Evolutionary conservation across 2,329 filamentous ascomycete species (phyloP).

Genomic region (Talaromyces verruculosus): DNA sequence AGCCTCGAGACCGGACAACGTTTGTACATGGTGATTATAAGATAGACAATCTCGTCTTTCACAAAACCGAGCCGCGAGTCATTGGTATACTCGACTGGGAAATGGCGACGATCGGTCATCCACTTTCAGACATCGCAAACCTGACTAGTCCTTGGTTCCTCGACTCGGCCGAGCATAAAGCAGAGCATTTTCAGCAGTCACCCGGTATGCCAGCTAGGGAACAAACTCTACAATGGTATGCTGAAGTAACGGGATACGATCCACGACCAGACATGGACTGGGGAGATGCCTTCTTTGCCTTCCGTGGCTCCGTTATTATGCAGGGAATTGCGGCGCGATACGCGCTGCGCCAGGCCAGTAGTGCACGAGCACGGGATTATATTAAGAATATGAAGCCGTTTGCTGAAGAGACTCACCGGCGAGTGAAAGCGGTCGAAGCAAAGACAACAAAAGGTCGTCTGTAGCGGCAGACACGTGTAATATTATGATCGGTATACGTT

Average conservation of each 20-base stretch:
- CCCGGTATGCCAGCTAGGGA: slow-evolving; percentile 65
- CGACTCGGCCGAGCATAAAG: slow-evolving; percentile 37
- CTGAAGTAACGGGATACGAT: slow-evolving; percentile 69
- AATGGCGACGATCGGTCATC: slow-evolving; percentile 97
- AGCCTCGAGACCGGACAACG: slow-evolving; percentile 74
- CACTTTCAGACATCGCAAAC: slow-evolving; percentile 86
- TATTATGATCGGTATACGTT: background rate
- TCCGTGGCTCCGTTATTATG: slow-evolving; percentile 62
- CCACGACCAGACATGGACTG: slow-evolving; percentile 59
- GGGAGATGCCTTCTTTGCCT: slow-evolving; percentile 64
- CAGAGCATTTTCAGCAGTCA: slow-evolving; percentile 60
- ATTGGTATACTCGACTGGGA: slow-evolving; percentile 98
- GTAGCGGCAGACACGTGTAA: background rate
- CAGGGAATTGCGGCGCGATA: slow-evolving; percentile 92
- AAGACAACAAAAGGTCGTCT: slow-evolving; percentile 30
- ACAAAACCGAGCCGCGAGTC: slow-evolving; percentile 81
- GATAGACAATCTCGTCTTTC: slow-evolving; percentile 86
- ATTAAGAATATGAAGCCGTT: slow-evolving; percentile 67
- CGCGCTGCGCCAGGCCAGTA: slow-evolving; percentile 84
- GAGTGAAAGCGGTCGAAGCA: slow-evolving; percentile 58
- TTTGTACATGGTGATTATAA: slow-evolving; percentile 97
- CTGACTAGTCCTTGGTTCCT: slow-evolving; percentile 53
- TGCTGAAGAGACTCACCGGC: slow-evolving; percentile 74
- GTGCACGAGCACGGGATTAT: slow-evolving; percentile 73
- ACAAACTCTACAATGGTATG: slow-evolving; percentile 66